A percentile compares a stretch with the other conserved stretches of the same genome.
phyloP scores from a whole-genome alignment of 176 grass and related monocot species.

The Bolboschoenus planiculmis region DNA sequence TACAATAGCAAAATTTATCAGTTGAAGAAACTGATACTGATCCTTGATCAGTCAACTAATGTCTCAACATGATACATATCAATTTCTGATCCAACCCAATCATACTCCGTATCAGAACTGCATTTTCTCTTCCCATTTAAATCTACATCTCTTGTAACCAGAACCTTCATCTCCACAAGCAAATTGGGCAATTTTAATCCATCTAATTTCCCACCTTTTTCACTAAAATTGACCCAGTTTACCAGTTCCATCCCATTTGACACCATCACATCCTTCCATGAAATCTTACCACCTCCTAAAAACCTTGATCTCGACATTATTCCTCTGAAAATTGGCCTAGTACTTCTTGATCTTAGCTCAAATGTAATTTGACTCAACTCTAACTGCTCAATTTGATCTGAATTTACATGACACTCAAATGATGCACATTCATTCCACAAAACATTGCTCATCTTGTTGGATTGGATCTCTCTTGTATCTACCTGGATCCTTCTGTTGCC shows the following conservation, averaged over 20 bases:
- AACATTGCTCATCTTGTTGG: neutral
- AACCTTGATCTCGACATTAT: constrained; percentile 18
- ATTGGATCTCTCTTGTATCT: constrained; percentile 9
- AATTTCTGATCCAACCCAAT: constrained; percentile 1
- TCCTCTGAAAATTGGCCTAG: neutral
- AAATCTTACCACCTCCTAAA: constrained; percentile 9
- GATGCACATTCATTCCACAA: constrained; percentile 19
- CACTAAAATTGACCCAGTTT: neutral
- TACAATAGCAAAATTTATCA: neutral
- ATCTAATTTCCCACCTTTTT: neutral
- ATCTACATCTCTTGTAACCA: neutral
- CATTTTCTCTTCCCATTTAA: neutral
- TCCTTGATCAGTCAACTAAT: constrained; percentile 14
- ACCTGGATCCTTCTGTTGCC: neutral
- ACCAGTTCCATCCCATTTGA: neutral
- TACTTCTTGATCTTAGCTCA: constrained; percentile 1
- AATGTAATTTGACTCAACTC: neutral
- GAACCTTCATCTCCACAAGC: constrained; percentile 7
- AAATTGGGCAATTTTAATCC: constrained; percentile 11
- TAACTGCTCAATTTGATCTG: neutral
- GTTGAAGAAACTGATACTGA: neutral
- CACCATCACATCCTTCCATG: constrained; percentile 20
- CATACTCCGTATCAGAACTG: neutral
- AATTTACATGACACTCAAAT: constrained; percentile 13
- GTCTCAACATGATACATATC: constrained; percentile 19